phyloP scores from a whole-genome alignment of 1,284 basidiomycete genomes.

The Pyrrhoderma noxium region DNA sequence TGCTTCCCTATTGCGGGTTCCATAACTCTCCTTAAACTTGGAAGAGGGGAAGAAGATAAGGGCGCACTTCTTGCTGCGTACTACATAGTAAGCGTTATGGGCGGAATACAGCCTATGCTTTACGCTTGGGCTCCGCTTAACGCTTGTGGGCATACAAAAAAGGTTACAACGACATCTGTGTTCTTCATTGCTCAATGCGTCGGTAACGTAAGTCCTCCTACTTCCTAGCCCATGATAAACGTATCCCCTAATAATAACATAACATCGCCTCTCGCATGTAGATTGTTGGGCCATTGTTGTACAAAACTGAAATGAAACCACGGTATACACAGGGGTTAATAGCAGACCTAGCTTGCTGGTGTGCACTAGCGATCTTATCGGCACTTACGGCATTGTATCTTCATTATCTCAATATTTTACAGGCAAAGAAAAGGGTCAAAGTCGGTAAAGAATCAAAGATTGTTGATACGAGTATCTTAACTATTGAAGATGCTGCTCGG shows the following conservation, averaged over 20 bases:
- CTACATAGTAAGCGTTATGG: conserved; percentile 10
- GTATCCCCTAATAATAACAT: neutral
- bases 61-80: conserved; percentile 7
- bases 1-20: conserved; percentile 9
- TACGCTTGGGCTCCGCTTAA: conserved; percentile 38
- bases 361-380: conserved; percentile 25
- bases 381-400: conserved; percentile 37
- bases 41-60: conserved; percentile 4
- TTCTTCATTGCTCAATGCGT: conserved; percentile 38
- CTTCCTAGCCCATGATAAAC: neutral
- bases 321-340: conserved; percentile 33
- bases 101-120: conserved; percentile 30
- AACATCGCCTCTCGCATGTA: neutral
- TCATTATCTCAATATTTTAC: conserved; percentile 33
- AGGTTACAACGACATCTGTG: conserved; percentile 33
- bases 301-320: conserved; percentile 33
- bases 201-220: conserved; percentile 30
- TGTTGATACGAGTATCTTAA: conserved; percentile 38
- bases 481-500: conserved; percentile 23
- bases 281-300: conserved; percentile 31
- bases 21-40: conserved; percentile 7
- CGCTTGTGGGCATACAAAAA: conserved; percentile 39
- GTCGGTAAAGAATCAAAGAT: conserved; percentile 33
- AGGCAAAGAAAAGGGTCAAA: conserved; percentile 29
- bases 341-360: conserved; percentile 34